Evolutionary conservation across 805 yeast species (phyloP), one percentile per base, ranked within the genome.

Genomic region (Starmerella tilneyi): DNA sequence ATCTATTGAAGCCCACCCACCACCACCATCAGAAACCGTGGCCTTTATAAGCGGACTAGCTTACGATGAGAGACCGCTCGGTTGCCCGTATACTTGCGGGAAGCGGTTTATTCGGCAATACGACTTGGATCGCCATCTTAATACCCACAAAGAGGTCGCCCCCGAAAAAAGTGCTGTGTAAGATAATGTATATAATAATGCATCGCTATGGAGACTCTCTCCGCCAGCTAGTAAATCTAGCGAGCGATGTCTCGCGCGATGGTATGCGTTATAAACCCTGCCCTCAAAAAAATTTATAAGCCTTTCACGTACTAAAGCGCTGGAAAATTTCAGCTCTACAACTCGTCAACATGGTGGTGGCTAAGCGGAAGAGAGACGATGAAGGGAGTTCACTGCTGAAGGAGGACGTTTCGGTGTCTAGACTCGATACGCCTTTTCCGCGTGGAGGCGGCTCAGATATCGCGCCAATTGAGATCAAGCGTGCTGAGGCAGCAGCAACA

Each of bases 401-500:
- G 26, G 47, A 43, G 5, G 54, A 50, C 6, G 46, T 21, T 9
- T 47, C 34, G 6, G 28, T 40, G 17, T 5, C 45, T 4, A 20
- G 45, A n/a, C 24, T 45, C 21, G 52, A 48, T 24, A 13, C 36
- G 16, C 52, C 52, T 12, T 92, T 92, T 61, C 98, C 98, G 41
- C 82, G 99, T 76, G 98, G 98, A 56, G 98, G 98, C 41, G 68
- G 68, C 6, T 59, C 66, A 13, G 77, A 81, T 11, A 72, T 92
- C 58, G 76, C 94, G 3, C 86, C 97, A 6, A 67, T 92, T 53
- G 99, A 92, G 65, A 78, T 85, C 54, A 86, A 85, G 62, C 92
- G 85, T 60, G 89, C 89, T 42, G 80, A 94, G 32, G 86, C 85
- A 60, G 94, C 89, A 63, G 99, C 89, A 40, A 79, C 88, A 19